Base-by-base conservation (phyloP, 345 rosid genomes). In the Boechera retrofracta region DNA sequence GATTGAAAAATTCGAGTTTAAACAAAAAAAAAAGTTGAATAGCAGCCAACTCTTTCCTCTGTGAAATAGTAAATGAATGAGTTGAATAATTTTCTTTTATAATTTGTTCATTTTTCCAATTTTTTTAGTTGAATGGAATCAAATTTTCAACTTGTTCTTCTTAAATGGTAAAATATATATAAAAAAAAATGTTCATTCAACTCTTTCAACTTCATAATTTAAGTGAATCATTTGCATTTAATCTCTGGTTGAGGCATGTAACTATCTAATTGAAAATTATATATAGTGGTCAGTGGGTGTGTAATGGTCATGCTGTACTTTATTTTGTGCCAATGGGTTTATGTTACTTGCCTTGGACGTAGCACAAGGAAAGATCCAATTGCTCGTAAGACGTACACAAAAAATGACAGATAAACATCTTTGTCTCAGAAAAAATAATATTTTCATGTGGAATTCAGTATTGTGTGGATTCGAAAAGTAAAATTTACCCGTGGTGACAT, bases 341-440 rank as follows among this genome's bases (percentile, higher is more conserved):
- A 7, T 39, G 53, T 68, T 39, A 24, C 74, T 59, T 59, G 16
- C 21, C 41, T 41, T 10, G 6, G 2, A 41, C 64, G 28, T 29
- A 21, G 12, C 45, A 15, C 48, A 21, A 1, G 31, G 48, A 41
- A 35, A 41, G 55, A 41, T 60, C 69, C 15, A 13, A 29, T 52
- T 52, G 64, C 64, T 60, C 61, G 31, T 6, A 61, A 51, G 10
- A 21, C 48, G 57, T 52, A 49, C 55, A 41, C 73, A 29, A 39
- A 58, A 68, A 68, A 10, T 53, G 75, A 76, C 64, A 61, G 64
- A 53, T 69, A 33, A 52, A 76, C 31, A 52, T 69, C 69, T 52
- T 18, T 75, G 18, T 60, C 69, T 39, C 35, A 12, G 15, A 12
- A 36, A 24, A 53, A 21, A 18, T 49, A 31, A 39, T 5, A 49